Percentiles rank a stretch among this genome's conserved stretches.
phyloP scores from a whole-genome alignment of 75 land plant species.

The Adiantum capillusveneris region DNA sequence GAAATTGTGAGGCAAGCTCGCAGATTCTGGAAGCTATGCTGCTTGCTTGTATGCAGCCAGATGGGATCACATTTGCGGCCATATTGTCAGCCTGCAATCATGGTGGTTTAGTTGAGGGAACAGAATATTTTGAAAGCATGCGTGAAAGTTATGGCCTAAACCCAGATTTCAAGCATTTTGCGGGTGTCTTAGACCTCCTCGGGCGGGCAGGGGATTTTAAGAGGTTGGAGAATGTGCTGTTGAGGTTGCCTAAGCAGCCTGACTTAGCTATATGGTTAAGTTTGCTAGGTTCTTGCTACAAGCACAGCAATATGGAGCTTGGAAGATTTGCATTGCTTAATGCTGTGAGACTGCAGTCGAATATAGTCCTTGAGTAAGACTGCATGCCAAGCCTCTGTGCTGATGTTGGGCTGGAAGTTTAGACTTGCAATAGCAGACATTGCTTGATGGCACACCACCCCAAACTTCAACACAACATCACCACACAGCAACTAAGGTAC shows the following conservation, averaged over 20 bases:
- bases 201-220: slow-evolving; percentile 9
- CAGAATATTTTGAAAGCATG: slow-evolving; percentile 6
- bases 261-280: neutral
- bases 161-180: slow-evolving; percentile 3
- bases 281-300: neutral
- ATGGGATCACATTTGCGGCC: slow-evolving; percentile 12
- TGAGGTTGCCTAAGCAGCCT: neutral
- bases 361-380: neutral
- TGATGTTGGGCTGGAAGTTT: neutral
- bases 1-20: neutral
- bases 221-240: slow-evolving; percentile 6
- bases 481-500: too few species aligned
- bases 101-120: slow-evolving; percentile 2
- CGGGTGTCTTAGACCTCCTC: slow-evolving; percentile 1
- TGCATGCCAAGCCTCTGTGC: neutral
- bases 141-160: neutral
- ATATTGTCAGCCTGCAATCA: slow-evolving; percentile 13
- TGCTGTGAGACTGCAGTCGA: neutral
- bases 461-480: too few species aligned
- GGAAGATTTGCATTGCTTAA: neutral
- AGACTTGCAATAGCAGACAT: too few species aligned
- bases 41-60: slow-evolving; percentile 12
- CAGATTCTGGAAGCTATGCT: slow-evolving; percentile 9
- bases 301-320: slow-evolving; percentile 1
- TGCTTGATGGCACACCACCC: too few species aligned